Evolutionary conservation across 192 early-diverging fungal genomes (phyloP), one percentile per base, ranked within the genome.

Genomic region (Rhizophagus sp.): DNA sequence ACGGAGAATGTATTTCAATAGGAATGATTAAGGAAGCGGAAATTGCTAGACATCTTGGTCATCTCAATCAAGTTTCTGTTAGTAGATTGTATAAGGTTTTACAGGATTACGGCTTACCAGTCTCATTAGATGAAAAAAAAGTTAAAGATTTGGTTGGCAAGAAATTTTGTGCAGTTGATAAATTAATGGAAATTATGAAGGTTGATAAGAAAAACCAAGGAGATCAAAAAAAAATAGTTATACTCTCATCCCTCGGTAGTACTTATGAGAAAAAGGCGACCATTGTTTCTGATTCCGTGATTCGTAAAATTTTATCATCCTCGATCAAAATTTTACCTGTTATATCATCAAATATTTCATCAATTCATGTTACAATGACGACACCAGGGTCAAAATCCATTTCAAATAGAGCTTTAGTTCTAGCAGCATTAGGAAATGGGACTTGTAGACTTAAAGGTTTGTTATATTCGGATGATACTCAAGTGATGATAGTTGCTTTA

Each of bases 181-280:
- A 89, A 80, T 85, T 99, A 70, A 88, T 99, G 93, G 91, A 94
- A 47, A 89, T 97, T 80, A 96, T 98, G 94, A 85, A 91, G 19
- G 92, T 99, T 13, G 98, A 99, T 84, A 99, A 98, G 87, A 99
- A 99, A 88, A 99, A 93, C 64, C 90, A 94, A 78, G 98, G 97
- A 52, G 89, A 92, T 71, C 90, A 94, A 81, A 98, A 98, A 83
- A 93, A 93, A 65, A 90, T 99, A 34, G 98, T 98, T 25, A 83
- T 99, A 81, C 87, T 98, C 8, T 85, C 89, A 15, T 86, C 87
- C 19, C 96, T 99, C 70, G 98, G 98, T 49, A 88, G 91, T 76
- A 96, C 95, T 1, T 83, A 91, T 52, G 96, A 99, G 83, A 89
- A 89, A 70, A 87, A 92, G 65, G 94, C 98, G 9, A 95, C 92